Base-by-base conservation (phyloP, 2,329 filamentous ascomycete genomes). In the Pezicula radicicola region DNA sequence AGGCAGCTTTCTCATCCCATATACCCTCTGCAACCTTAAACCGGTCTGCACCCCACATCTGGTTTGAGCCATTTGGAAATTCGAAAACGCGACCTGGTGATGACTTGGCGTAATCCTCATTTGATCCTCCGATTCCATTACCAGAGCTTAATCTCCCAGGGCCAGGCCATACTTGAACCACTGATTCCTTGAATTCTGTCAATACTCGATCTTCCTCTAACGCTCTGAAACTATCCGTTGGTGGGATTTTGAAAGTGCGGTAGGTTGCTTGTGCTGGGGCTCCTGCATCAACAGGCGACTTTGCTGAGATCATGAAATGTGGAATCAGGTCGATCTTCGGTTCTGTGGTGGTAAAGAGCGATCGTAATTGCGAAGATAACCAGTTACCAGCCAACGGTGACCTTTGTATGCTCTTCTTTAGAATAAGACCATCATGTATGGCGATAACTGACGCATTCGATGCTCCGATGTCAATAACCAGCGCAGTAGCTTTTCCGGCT, bases 101-200 rank as follows among this genome's bases (percentile, higher is more conserved):
- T 42, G 74, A 78, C 67, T 82, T 86, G 52, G 86, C 85, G 45
- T 84, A 77, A 40, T 97, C 92, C 66, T 94, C 84, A 67, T 93
- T 95, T 5, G 75, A 72, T 25, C 73, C 61, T 36, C 85, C 84
- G 19, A 73, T 80, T 60, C 70, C 72, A 40, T 70, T 69, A 39
- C 61, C 67, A 60, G 66, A 69, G 53, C 57, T 69, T 63, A 91
- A 84, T 55, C 84, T 80, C 53, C 86, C 86, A 0, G 89, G 89
- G 1, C 90, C 90, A 25, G 84, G 83, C 93, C 94, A 99, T 13
- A 93, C 85, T 72, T 97, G 91, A 27, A 97, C 91, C 15, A 97
- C 91, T 16, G 89, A 95, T 73, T 99, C 95, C 75, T 99, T 99
- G 81, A 96, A 99, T 68, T 97, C 91, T 36, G 90, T 91, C 52